Percentiles rank a stretch among this genome's conserved stretches.
phyloP scores from a whole-genome alignment of 2,329 filamentous ascomycete genomes.

The Penicillium sp. region DNA sequence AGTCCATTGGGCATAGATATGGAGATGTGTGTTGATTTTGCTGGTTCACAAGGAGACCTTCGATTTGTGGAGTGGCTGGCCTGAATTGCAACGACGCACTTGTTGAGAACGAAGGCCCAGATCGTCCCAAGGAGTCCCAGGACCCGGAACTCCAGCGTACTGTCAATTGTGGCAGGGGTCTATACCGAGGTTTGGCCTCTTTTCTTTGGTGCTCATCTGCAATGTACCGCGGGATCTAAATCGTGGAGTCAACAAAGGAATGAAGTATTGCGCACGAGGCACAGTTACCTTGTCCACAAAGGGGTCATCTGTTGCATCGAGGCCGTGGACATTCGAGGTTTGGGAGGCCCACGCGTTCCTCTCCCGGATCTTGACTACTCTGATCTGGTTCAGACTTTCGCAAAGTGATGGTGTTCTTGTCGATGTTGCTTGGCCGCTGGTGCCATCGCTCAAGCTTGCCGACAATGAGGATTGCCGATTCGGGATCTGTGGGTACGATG shows the following conservation, averaged over 20 bases:
- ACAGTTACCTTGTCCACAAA: conserved; percentile 18
- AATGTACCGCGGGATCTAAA: conserved; percentile 6
- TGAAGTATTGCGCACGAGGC: not conserved
- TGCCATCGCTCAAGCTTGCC: conserved; percentile 10
- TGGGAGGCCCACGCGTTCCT: not conserved
- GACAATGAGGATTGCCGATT: conserved; percentile 30
- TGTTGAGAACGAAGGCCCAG: conserved; percentile 2
- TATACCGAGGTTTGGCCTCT: conserved; percentile 3
- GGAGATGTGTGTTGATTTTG: not conserved
- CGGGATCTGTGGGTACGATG: conserved; percentile 27
- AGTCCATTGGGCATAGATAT: conserved; percentile 16
- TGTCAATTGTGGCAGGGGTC: conserved; percentile 8
- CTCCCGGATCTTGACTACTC: conserved; percentile 26
- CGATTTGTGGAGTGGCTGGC: not conserved
- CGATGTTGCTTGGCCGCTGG: conserved; percentile 19
- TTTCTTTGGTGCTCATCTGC: not conserved
- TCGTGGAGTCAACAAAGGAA: conserved; percentile 7
- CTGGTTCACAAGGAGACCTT: not conserved
- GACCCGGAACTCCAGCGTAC: conserved; percentile 30
- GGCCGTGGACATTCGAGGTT: not conserved
- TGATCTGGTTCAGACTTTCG: conserved; percentile 21
- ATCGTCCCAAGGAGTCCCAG: conserved; percentile 10
- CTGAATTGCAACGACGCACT: not conserved
- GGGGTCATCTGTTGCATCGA: conserved; percentile 10
- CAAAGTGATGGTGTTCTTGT: conserved; percentile 26